Base-by-base conservation (phyloP, 192 early-diverging fungal genomes). In the Umbelopsis ramanniana region DNA sequence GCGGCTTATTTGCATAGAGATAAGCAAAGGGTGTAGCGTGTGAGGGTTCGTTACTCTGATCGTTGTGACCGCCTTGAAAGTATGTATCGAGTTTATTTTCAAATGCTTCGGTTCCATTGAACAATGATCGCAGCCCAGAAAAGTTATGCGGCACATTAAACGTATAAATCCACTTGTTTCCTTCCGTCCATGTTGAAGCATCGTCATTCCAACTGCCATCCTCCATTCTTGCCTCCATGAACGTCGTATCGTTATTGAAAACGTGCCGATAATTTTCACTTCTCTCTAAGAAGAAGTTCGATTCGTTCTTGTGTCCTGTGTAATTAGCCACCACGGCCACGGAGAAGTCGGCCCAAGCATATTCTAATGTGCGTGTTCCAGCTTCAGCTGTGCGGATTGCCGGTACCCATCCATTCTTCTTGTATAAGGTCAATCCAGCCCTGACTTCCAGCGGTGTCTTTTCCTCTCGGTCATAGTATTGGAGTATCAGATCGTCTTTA, bases 81-180 rank as follows among this genome's bases (percentile, higher is more conserved):
- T 63, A 63, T 5, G 12, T 29, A 4, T 63, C 57, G 2, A 63
- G 57, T 14, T 63, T 63, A 6, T 37, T 33, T 19, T 63, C 57
- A 63, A 63, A 37, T 37, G 26, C 29, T 6, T 33, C 17, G 33
- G 33, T 37, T 22, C 33, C 33, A 29, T 63, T 63, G 19, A 63
- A 63, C 12, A 63, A 26, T 3, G 26, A 14, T 4, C 26, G 26
- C 3, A 63, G 57, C 3, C 57, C 57, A 7, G 57, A 8, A 26
- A 63, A 63, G 37, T 63, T 26, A n/a, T 63, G 57, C 15, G 57
- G 57, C 10, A 63, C 57, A 14, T 63, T 63, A 37, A 63, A 63
- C 5, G 57, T 63, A 14, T 63, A 63, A 8, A 63, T 37, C 57
- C 57, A 63, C 2, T 63, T 63, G 14, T 29, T 63, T 22, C 57